Evolutionary conservation across 768 basidiomycete species (phyloP).

Genomic region (Phylloporus sp.): DNA sequence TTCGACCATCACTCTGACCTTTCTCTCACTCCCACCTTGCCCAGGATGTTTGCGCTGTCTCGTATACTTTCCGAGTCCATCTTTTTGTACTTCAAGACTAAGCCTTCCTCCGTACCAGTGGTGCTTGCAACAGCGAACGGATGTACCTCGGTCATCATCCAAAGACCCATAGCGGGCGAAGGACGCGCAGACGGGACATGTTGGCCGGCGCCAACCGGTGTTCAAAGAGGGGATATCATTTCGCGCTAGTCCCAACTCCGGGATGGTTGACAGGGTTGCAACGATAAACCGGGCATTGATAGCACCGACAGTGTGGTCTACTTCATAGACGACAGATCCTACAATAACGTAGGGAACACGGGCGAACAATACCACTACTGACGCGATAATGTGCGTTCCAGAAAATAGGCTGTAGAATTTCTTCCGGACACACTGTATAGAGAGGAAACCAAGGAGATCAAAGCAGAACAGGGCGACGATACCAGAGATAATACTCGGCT

Average conservation of each 20-base stretch:
- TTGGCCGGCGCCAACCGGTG: conserved; percentile 80
- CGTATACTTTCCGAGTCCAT: conserved; percentile 61
- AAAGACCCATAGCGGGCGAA: conserved; percentile 53
- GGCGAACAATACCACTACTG: conserved; percentile 49
- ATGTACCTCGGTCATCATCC: conserved; percentile 61
- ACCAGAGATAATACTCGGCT: conserved; percentile 45
- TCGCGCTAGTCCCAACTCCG: conserved; percentile 58
- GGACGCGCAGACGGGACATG: conserved; percentile 71
- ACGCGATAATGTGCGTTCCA: conserved; percentile 53
- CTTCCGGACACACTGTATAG: conserved; percentile 50
- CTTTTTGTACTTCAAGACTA: conserved; percentile 65
- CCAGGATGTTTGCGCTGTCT: conserved; percentile 37
- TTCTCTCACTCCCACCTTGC: conserved; percentile 11
- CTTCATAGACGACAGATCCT: conserved; percentile 44
- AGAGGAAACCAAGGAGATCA: conserved; percentile 59
- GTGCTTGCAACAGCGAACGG: conserved; percentile 81
- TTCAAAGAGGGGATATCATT: conserved; percentile 59
- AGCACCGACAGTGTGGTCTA: conserved; percentile 58
- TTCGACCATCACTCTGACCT: conserved; percentile 43
- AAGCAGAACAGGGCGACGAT: conserved; percentile 47
- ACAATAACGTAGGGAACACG: conserved; percentile 55
- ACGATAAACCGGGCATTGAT: conserved; percentile 59
- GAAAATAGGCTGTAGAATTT: conserved; percentile 65
- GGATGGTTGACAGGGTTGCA: conserved; percentile 58
- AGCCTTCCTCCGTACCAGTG: conserved; percentile 50